These are phyloP conservation scores for Colletotrichum theobromicola DNA, from an alignment of 2,329 filamentous ascomycete species.

Conservation along the genomic window DNA sequence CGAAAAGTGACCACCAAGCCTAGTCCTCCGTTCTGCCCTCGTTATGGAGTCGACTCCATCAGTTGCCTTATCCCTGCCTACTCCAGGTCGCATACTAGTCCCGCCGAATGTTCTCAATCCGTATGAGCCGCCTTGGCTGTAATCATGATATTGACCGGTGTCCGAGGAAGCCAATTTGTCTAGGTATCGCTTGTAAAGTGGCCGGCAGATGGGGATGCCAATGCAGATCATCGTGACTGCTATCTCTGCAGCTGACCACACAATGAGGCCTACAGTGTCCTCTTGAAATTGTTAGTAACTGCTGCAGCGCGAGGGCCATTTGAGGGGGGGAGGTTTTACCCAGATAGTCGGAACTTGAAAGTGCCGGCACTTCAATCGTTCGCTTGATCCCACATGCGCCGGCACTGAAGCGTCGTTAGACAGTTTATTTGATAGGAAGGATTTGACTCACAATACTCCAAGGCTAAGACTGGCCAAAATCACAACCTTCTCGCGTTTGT, in stretches of 20 bases:
- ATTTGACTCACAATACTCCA: constrained; percentile 38
- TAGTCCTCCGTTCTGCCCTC: not conserved
- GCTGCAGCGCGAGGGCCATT: not conserved
- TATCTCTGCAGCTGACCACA: constrained; percentile 43
- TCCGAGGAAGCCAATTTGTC: not conserved
- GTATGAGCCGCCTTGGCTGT: not conserved
- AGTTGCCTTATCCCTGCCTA: not conserved
- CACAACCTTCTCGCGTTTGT: constrained; percentile 38
- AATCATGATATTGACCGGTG: not conserved
- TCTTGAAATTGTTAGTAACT: constrained; percentile 25
- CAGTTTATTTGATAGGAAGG: too few relatives aligned
- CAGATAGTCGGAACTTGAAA: constrained; percentile 26
- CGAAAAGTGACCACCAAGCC: not conserved
- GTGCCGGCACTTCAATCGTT: constrained; percentile 29
- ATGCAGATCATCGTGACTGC: constrained; percentile 40
- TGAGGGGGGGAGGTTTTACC: not conserved
- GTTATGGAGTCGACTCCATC: not conserved
- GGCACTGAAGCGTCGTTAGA: constrained; percentile 22
- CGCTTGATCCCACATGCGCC: constrained; percentile 31
- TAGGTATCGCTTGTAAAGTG: constrained; percentile 31
- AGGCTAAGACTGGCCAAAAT: constrained; percentile 40
- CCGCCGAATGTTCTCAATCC: not conserved
- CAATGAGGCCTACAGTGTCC: constrained; percentile 37
- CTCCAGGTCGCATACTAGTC: not conserved
- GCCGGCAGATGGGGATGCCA: constrained; percentile 41